Evolutionary conservation across 139 green algal genomes (phyloP), one percentile per base, ranked within the genome.

Genomic region (Dunaliella sp.): DNA sequence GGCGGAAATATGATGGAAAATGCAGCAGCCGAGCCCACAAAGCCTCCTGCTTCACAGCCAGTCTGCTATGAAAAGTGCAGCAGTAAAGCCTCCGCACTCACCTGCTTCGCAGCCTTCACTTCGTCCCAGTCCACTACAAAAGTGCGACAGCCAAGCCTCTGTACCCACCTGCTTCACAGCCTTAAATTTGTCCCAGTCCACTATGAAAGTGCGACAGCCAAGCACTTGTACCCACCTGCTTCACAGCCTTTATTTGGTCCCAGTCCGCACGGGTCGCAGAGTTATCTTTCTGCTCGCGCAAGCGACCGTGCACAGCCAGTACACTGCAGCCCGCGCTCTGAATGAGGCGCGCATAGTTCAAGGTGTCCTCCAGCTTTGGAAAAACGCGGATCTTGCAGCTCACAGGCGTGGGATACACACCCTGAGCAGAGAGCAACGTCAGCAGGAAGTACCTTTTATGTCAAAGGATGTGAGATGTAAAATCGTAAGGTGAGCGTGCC

Each of bases 331-430:
- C 97, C n/a, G 95, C 92, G 0, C 84, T 80, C 90, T 99, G 93
- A 80, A 99, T 91, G 92, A 97, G 97, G 57, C 87, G 88, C 1
- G 97, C 97, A 87, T 99, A 99, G n/a, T 89, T 90, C 36, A 99
- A 59, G 0, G 97, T 99, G 30, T 90, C 84, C 48, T 95, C 90
- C 75, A 98, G 38, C 33, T 96, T 92, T 3, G 91, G 87, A 80
- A 98, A 99, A 16, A 98, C 89, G 30, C 97, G 92, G 84, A 99
- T 99, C 91, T 98, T 98, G 86, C 90, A 93, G 36, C 90, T 97
- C 21, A 98, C 92, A 0, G 95, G 95, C 30, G 94, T 31, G n/a
- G 76, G 92, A 0, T 35, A 58, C 28, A 96, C 84, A 30, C 76
- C 84, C 86, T 91, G n/a, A n/a, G n/a, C n/a, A n/a, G n/a, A n/a